phyloP scores from a whole-genome alignment of 2,329 filamentous ascomycete genomes.

The Colletotrichum sp. region DNA sequence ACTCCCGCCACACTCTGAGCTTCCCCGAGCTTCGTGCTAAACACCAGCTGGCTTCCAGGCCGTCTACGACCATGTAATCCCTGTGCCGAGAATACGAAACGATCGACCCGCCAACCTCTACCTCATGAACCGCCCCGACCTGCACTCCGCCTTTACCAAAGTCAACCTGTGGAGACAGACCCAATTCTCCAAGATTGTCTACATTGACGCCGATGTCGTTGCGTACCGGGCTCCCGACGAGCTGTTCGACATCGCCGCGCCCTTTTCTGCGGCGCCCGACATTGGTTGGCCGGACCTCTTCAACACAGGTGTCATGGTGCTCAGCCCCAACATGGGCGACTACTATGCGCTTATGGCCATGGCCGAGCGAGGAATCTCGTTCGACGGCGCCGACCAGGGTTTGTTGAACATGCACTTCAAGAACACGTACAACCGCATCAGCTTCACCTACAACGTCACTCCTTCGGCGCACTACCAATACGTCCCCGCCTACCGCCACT shows the following conservation, averaged over 20 bases:
- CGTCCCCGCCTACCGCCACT: constrained; percentile 91
- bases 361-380: constrained; percentile 87
- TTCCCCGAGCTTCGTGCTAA: background rate
- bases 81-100: constrained; percentile 82
- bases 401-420: constrained; percentile 94
- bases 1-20: background rate
- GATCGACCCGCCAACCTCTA: constrained; percentile 80
- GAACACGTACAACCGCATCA: constrained; percentile 82
- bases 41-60: constrained; percentile 52
- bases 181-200: constrained; percentile 91
- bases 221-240: constrained; percentile 90
- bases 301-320: constrained; percentile 96
- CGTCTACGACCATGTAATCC: constrained; percentile 88
- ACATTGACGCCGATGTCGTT: constrained; percentile 94
- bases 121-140: constrained; percentile 89
- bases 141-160: constrained; percentile 95
- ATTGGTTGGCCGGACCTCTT: constrained; percentile 98
- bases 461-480: constrained; percentile 98
- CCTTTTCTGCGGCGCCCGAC: constrained; percentile 81
- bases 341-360: constrained; percentile 86
- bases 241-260: constrained; percentile 72
- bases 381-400: constrained; percentile 96
- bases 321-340: constrained; percentile 85
- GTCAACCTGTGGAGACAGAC: constrained; percentile 91
- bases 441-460: constrained; percentile 97